These are phyloP conservation scores for Samsoniella hepiali DNA, from an alignment of 2,329 filamentous ascomycete genomes.

Conservation along the genomic window DNA sequence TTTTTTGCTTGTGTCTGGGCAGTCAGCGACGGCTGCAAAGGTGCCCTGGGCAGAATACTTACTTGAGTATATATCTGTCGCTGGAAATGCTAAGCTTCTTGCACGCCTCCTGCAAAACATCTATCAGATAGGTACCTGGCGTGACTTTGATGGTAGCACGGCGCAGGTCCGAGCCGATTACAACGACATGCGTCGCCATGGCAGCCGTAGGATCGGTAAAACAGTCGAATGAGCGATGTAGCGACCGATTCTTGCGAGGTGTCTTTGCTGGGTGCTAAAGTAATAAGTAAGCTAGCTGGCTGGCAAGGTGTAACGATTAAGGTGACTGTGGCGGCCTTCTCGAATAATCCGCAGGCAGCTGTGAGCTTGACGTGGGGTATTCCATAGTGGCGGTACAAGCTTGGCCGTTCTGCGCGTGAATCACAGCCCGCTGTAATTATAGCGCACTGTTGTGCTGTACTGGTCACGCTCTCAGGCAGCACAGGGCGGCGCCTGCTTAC, in stretches of 20 bases:
- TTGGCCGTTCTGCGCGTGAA: not conserved
- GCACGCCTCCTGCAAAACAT: conserved; percentile 85
- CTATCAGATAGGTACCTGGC: conserved; percentile 75
- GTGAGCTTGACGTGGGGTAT: conserved; percentile 17
- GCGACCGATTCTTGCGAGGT: not conserved
- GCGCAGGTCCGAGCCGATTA: conserved; percentile 76
- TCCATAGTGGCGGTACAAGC: not conserved
- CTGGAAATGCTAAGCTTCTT: conserved; percentile 71
- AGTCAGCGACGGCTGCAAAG: not conserved
- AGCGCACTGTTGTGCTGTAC: conserved; percentile 7
- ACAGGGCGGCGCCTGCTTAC: conserved; percentile 6
- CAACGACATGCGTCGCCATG: conserved; percentile 87
- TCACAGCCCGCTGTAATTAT: not conserved
- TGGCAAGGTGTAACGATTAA: not conserved
- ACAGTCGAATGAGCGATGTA: not conserved
- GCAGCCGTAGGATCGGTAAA: not conserved
- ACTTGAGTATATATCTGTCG: conserved; percentile 80
- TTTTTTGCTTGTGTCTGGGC: conserved; percentile 75
- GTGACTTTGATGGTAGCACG: conserved; percentile 79
- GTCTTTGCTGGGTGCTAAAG: not conserved
- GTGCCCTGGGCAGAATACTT: conserved; percentile 26
- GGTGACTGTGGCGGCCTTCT: conserved; percentile 15
- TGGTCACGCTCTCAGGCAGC: not conserved
- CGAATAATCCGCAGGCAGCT: conserved; percentile 20
- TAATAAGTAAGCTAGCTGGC: not conserved